Base-by-base conservation (phyloP, 2,329 filamentous ascomycete genomes). In the Aphanoascus verrucosus region DNA sequence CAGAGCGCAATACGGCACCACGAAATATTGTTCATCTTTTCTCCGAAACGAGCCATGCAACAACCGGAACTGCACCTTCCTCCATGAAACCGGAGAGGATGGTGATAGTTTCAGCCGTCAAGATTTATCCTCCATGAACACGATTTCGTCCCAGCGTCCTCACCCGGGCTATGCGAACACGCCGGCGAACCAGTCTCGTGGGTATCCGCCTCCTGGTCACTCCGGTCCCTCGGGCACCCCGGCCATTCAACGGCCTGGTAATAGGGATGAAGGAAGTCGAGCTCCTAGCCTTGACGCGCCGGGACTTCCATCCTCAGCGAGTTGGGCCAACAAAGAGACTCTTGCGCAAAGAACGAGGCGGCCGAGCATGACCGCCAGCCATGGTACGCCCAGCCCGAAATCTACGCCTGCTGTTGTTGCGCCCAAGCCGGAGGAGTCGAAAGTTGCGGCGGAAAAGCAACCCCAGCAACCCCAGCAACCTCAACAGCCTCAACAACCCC, bases 11-110 rank as follows among this genome's bases (percentile, higher is more conserved):
- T 84, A 84, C 59, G 93, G 93, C 20, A 98, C 93, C 0, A 98
- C 93, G 3, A 98, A 98, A 68, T 98, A 98, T 69, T 98, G 93
- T 69, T 98, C 93, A 0, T 91, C 93, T 3, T 98, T 94, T 76
- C 77, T 98, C 15, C 86, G 94, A 55, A 89, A 94, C 60, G 93
- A 98, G 69, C 85, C 84, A 60, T 98, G 93, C 70, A 89, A 87
- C 54, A 98, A 98, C 64, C 83, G 90, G 49, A 91, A 93, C 58
- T 98, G 93, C 74, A 98, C 96, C 81, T 98, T 98, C 69, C 72
- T 98, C 49, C 93, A 98, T 65, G 94, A 98, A 70, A 86, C 93
- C 38, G 94, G 93, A n/a, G 93, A 98, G 65, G 93, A 96, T 62
- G 91, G 93, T 60, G 91, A 97, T 64, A 96, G 89, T 70, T 97